Evolutionary conservation across 2,329 filamentous ascomycete genomes (phyloP).

Genomic region (Fusarium setosum): DNA sequence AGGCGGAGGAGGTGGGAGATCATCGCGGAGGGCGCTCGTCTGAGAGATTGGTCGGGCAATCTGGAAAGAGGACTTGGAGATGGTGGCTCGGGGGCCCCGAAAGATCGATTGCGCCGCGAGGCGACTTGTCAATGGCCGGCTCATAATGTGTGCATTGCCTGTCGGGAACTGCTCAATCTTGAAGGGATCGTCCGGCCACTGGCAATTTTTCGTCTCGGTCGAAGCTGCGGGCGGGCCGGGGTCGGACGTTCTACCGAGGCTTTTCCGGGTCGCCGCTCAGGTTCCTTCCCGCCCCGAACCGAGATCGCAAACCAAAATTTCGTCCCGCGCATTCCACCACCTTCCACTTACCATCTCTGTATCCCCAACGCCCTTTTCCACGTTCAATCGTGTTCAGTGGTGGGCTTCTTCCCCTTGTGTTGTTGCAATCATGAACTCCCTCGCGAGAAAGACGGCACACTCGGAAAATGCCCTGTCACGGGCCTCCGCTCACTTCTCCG

Average conservation of each 20-base stretch:
- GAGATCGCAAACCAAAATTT: slow-evolving; percentile 55
- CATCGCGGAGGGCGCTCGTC: slow-evolving; percentile 47
- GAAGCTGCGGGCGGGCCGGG: slow-evolving; percentile 20
- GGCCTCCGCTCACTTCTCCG: slow-evolving; percentile 52
- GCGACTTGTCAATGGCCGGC: slow-evolving; percentile 55
- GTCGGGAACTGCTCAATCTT: slow-evolving; percentile 22
- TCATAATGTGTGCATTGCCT: slow-evolving; percentile 55
- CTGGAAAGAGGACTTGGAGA: slow-evolving; percentile 34
- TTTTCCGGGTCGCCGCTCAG: slow-evolving; percentile 51
- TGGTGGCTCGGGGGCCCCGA: slow-evolving; percentile 37
- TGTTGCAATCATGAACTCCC: slow-evolving; percentile 57
- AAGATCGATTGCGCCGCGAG: slow-evolving; percentile 55
- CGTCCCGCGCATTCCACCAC: slow-evolving; percentile 46
- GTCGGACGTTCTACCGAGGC: slow-evolving; percentile 41
- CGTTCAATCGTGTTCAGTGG: slow-evolving; percentile 43
- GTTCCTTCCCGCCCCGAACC: slow-evolving; percentile 48
- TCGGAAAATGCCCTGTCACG: slow-evolving; percentile 56
- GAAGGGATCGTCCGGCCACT: slow-evolving; percentile 31
- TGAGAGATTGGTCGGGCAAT: slow-evolving; percentile 53
- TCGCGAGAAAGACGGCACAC: slow-evolving; percentile 56
- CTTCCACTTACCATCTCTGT: slow-evolving; percentile 41
- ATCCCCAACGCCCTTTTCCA: slow-evolving; percentile 41
- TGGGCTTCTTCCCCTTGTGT: slow-evolving; percentile 40
- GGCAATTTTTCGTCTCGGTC: slow-evolving; percentile 41
- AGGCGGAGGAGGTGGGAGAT: slow-evolving; percentile 30